Percentiles rank a stretch among this genome's conserved stretches.
Evolutionary conservation across 2,329 filamentous ascomycete species (phyloP).

Genomic region (Madurella fahalii): DNA sequence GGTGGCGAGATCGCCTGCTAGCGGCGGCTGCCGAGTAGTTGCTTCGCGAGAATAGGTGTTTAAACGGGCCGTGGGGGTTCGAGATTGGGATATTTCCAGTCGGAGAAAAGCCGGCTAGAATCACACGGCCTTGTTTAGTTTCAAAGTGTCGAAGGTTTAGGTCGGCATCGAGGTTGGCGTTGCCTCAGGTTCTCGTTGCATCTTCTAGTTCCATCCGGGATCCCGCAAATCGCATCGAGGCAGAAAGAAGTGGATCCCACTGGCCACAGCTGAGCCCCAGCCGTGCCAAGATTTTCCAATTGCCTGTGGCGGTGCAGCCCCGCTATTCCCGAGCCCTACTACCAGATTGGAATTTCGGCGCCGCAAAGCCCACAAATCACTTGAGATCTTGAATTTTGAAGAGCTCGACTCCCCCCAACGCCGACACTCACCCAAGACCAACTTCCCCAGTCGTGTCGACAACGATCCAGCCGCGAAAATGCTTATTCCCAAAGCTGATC

Average conservation of each 20-base stretch:
- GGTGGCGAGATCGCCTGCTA: neutral
- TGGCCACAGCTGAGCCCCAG: slow-evolving; percentile 15
- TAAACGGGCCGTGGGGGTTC: no score
- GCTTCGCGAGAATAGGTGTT: no score
- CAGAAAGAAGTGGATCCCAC: neutral
- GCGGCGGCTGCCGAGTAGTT: neutral
- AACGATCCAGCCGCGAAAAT: slow-evolving; percentile 56
- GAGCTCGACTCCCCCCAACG: slow-evolving; percentile 29
- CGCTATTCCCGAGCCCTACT: slow-evolving; percentile 27
- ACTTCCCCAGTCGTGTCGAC: slow-evolving; percentile 40
- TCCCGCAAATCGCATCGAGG: neutral
- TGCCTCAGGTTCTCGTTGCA: no score
- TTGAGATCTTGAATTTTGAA: slow-evolving; percentile 28
- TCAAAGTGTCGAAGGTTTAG: no score
- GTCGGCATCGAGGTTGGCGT: no score
- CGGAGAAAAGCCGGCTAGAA: no score
- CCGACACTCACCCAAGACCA: slow-evolving; percentile 42
- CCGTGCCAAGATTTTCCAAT: slow-evolving; percentile 16
- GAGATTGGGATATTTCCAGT: no score
- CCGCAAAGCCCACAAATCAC: slow-evolving; percentile 28
- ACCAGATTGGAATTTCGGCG: slow-evolving; percentile 26
- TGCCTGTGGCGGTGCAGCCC: slow-evolving; percentile 25
- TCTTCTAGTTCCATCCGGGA: no score
- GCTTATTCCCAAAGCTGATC: slow-evolving; percentile 99
- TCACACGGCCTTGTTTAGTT: no score